Evolutionary conservation across 2,329 filamentous ascomycete species (phyloP).

Genomic region (Clarireedia monteithiana): DNA sequence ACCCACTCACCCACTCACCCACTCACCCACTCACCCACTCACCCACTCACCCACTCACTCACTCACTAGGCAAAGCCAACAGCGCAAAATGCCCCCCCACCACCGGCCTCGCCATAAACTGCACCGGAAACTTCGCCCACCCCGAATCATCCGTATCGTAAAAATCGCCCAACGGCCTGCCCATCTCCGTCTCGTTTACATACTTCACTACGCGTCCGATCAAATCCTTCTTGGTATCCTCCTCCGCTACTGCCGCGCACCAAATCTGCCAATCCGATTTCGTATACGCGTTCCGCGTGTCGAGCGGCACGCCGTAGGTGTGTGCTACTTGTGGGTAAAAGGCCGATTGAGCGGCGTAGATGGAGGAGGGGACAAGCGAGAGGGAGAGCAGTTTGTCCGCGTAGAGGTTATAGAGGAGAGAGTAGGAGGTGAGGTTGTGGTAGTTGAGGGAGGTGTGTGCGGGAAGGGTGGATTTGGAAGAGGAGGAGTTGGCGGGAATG

Average conservation of each 20-base stretch:
- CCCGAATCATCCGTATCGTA: background rate
- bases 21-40: too few relatives aligned
- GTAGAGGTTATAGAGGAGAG: slow-evolving; percentile 69
- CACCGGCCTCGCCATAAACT: background rate
- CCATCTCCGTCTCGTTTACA: background rate
- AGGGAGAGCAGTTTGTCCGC: slow-evolving; percentile 72
- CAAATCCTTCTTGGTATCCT: background rate
- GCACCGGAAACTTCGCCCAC: background rate
- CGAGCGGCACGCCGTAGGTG: slow-evolving; percentile 74
- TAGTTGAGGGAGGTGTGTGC: slow-evolving; percentile 74
- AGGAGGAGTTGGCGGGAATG: slow-evolving; percentile 36
- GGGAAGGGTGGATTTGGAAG: slow-evolving; percentile 32
- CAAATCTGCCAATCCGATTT: slow-evolving; percentile 51
- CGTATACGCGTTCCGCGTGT: slow-evolving; percentile 71
- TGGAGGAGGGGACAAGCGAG: slow-evolving; percentile 61
- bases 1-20: too few relatives aligned
- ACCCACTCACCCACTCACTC: too few relatives aligned
- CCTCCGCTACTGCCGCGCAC: background rate
- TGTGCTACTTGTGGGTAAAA: slow-evolving; percentile 69
- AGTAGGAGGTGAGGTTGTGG: slow-evolving; percentile 29
- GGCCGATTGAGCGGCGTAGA: slow-evolving; percentile 70
- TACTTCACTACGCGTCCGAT: background rate
- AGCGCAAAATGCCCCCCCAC: background rate
- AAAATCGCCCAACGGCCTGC: background rate
- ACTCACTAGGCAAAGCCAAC: background rate